Conservation (phyloP, 2,329 filamentous ascomycete species). For the Ambrosiella cleistominuta region DNA sequence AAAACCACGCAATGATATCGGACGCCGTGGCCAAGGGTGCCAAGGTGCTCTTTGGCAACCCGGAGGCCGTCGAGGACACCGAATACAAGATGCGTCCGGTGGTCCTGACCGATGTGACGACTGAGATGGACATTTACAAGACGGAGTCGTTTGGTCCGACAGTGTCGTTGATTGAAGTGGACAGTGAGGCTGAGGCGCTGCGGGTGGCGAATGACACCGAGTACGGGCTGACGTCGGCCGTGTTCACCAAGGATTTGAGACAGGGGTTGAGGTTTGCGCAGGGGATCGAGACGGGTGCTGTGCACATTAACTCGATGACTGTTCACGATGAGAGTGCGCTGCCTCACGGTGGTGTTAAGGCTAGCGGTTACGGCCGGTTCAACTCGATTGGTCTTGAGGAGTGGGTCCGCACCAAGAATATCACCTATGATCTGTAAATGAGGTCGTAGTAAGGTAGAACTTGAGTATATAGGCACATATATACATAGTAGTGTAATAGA, state of each 20-base stretch:
- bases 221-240: slow-evolving; percentile 52
- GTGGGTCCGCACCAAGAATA: slow-evolving; percentile 45
- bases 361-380: slow-evolving; percentile 47
- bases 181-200: slow-evolving; percentile 55
- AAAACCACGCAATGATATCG: slow-evolving; percentile 47
- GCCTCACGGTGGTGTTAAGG: slow-evolving; percentile 50
- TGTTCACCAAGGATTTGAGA: slow-evolving; percentile 55
- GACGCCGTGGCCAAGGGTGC: slow-evolving; percentile 55
- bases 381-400: slow-evolving; percentile 39
- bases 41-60: slow-evolving; percentile 25
- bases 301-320: slow-evolving; percentile 50
- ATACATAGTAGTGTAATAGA: background rate
- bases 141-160: slow-evolving; percentile 65
- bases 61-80: slow-evolving; percentile 17
- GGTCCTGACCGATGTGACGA: slow-evolving; percentile 45
- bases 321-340: slow-evolving; percentile 46
- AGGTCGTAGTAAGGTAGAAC: too few relatives aligned
- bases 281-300: slow-evolving; percentile 47
- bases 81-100: slow-evolving; percentile 39
- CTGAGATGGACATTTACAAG: slow-evolving; percentile 53
- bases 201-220: slow-evolving; percentile 64
- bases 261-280: slow-evolving; percentile 41
- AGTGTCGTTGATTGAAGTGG: slow-evolving; percentile 47
- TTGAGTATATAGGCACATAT: background rate
- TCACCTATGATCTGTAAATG: slow-evolving; percentile 27